Evolutionary conservation across 352 stramenopile species (phyloP).

Genomic region (Globisporangium cylindrosporum): DNA sequence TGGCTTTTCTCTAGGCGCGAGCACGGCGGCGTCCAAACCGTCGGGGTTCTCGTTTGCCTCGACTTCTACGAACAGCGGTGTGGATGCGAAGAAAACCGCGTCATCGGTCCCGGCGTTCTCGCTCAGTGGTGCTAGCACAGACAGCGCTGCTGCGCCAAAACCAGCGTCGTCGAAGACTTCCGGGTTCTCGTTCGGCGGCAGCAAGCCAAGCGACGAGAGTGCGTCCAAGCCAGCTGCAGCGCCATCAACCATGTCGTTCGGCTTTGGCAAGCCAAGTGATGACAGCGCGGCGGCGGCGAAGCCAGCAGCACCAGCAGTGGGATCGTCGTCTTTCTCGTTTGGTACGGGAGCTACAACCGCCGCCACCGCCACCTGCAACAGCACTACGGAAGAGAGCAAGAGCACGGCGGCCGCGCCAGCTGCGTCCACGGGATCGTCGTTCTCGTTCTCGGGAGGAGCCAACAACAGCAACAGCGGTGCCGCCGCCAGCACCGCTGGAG

Average conservation of each 20-base stretch:
- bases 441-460: slow-evolving; percentile 7
- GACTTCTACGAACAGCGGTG: slow-evolving; percentile 7
- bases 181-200: slow-evolving; percentile 35
- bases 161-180: not conserved
- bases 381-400: slow-evolving; percentile 6
- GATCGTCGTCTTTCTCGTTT: slow-evolving; percentile 6
- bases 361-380: not conserved
- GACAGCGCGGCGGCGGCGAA: not conserved
- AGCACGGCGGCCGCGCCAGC: slow-evolving; percentile 1
- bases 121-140: slow-evolving; percentile 19
- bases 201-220: slow-evolving; percentile 1
- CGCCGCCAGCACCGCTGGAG: not conserved
- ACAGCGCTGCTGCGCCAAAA: slow-evolving; percentile 9
- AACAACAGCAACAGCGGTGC: slow-evolving; percentile 8
- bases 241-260: slow-evolving; percentile 4
- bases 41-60: slow-evolving; percentile 1
- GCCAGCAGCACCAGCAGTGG: not conserved
- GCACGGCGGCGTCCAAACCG: not conserved
- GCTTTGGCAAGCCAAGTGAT: slow-evolving; percentile 1
- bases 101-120: slow-evolving; percentile 19
- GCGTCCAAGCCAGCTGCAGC: not conserved
- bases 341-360: not conserved
- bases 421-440: slow-evolving; percentile 6
- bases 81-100: not conserved
- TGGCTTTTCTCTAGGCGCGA: slow-evolving; percentile 13